A percentile compares a stretch with the other conserved stretches of the same genome.
phyloP scores from a whole-genome alignment of 2,329 filamentous ascomycete genomes.

The Colletotrichum paranaense region DNA sequence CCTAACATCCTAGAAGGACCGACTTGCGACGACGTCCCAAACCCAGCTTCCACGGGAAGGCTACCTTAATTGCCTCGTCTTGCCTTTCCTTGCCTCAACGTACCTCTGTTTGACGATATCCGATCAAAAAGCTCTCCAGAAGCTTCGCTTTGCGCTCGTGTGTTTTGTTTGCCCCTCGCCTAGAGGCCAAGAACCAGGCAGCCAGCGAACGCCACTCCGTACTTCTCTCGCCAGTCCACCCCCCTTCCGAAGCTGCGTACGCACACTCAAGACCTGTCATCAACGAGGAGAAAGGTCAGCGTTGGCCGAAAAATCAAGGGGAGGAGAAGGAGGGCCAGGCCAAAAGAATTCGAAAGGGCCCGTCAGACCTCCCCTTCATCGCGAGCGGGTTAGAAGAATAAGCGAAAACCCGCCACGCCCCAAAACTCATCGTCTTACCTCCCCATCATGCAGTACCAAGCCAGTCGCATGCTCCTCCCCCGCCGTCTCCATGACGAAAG shows the following conservation, averaged over 20 bases:
- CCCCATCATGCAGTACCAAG: slow-evolving; percentile 34
- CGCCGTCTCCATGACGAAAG: slow-evolving; percentile 37
- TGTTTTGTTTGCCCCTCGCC: not conserved
- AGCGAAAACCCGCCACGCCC: not conserved
- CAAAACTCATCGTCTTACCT: not conserved
- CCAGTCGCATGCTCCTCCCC: slow-evolving; percentile 9
- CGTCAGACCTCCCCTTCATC: not conserved
- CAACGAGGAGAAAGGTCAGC: not conserved
- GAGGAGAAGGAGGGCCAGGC: slow-evolving; percentile 4
- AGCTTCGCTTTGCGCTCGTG: not conserved
- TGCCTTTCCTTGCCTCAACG: no score
- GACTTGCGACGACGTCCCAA: not conserved
- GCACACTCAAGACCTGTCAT: not conserved
- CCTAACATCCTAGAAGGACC: not conserved
- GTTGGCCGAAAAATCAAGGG: not conserved
- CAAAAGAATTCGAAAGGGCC: not conserved
- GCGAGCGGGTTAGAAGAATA: not conserved
- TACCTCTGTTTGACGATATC: not conserved
- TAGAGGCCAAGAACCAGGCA: slow-evolving; percentile 4
- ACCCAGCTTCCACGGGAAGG: not conserved
- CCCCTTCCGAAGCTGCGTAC: not conserved
- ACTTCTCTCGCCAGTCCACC: not conserved
- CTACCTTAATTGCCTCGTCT: not conserved
- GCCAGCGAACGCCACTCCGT: slow-evolving; percentile 1
- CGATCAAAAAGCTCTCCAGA: not conserved